These are phyloP conservation scores for Gnomoniopsis smithogilvyi DNA, from an alignment of 2,329 filamentous ascomycete genomes.

Conservation along the genomic window DNA sequence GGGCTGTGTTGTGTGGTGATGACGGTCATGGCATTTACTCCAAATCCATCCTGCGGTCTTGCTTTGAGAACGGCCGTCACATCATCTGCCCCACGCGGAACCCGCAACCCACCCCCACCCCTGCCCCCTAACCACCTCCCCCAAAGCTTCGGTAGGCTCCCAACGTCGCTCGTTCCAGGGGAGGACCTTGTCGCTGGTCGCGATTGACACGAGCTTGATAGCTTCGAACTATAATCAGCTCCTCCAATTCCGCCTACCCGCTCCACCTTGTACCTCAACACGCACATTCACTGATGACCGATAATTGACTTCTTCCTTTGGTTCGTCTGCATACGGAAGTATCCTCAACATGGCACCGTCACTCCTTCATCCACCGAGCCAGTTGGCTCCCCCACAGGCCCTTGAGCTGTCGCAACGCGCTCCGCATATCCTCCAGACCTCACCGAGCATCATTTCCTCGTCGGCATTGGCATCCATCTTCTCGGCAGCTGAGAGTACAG, in stretches of 20 bases:
- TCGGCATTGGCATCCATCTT: slow-evolving; percentile 53
- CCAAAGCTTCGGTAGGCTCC: not conserved
- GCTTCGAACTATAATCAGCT: not conserved
- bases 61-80: not conserved
- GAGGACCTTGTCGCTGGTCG: not conserved
- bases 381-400: slow-evolving; percentile 53
- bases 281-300: not conserved
- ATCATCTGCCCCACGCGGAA: slow-evolving; percentile 5
- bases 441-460: slow-evolving; percentile 51
- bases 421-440: slow-evolving; percentile 51
- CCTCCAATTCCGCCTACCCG: not conserved
- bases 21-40: not conserved
- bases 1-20: not conserved
- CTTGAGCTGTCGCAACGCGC: slow-evolving; percentile 60
- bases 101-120: not conserved
- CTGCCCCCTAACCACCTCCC: not conserved
- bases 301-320: not conserved
- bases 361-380: slow-evolving; percentile 54
- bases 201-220: not conserved
- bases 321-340: not conserved
- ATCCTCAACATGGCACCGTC: slow-evolving; percentile 43
- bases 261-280: not conserved
- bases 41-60: not conserved
- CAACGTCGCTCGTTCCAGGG: not conserved
- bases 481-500: slow-evolving; percentile 64